Evolutionary conservation across 345 rosid genomes (phyloP), one percentile per base, ranked within the genome.

Genomic region (Gossypium mustelinum): DNA sequence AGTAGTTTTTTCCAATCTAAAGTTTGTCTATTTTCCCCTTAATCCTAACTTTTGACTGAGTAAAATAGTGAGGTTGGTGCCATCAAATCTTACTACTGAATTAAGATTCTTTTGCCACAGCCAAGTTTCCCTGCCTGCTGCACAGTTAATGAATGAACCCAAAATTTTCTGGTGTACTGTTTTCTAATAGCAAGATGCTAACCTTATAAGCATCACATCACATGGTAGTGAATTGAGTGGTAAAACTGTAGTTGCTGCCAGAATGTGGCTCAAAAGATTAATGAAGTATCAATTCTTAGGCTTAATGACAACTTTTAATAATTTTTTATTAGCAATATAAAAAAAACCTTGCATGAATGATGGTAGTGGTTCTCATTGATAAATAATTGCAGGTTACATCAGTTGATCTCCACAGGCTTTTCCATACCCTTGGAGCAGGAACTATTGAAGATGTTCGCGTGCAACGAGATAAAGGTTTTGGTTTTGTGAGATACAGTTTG

Each of bases 401-500:
- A 77, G 85, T 73, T 72, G 92, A 89, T 79, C 92, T 94, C 47
- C 98, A 92, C 79, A 84, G 88, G 73, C 90, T 82, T 62, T 94
- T 94, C 78, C 90, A 92, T 81, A 51, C 84, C 68, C 87, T 94
- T 41, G 90, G 91, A 43, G 90, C 88, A 77, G 98, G 97, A 65
- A 84, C 85, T 41, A 94, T 94, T 76, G 98, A 94, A 82, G 98
- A 94, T 78, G 91, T 90, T n/a, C 93, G 97, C 17, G 85, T 94
- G 56, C 98, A 94, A 79, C 88, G 92, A 20, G 98, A 94, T 72
- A 94, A 94, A 78, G 97, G 97, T 72, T 94, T 94, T 77, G 98
- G 98, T 50, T 94, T 94, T 79, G 97, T 94, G 71, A 89, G 97
- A 78, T 94, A 88, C 79, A 82, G 83, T 54, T 77, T 91, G 74